A percentile compares a stretch with the other conserved stretches of the same genome.
Evolutionary conservation across 805 yeast species (phyloP).

Genomic region (Ogataea nitratoaversa): DNA sequence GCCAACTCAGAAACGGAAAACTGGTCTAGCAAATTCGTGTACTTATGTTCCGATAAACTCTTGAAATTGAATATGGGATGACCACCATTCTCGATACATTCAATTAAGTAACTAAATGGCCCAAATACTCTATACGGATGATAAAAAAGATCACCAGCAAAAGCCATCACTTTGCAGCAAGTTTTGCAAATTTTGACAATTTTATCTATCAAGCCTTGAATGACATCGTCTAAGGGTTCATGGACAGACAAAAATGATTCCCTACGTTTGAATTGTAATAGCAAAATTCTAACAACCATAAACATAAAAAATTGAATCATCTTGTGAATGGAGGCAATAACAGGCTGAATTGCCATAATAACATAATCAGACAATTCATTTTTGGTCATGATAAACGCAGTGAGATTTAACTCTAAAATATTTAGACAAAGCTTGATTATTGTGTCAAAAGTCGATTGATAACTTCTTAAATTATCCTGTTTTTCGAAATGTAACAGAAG

Average conservation of each 20-base stretch:
- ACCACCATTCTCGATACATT: constrained; percentile 15
- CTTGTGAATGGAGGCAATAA: constrained; percentile 8
- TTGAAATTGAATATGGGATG: constrained; percentile 14
- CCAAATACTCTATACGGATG: constrained; percentile 11
- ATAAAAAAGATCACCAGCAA: constrained; percentile 19
- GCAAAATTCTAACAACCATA: constrained; percentile 9
- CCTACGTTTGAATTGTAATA: constrained; percentile 2
- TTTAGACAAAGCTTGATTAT: not conserved
- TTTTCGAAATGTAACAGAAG: constrained; percentile 19
- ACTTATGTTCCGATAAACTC: constrained; percentile 1
- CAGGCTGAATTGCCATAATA: constrained; percentile 7
- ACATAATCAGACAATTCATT: constrained; percentile 8
- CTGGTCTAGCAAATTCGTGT: constrained; percentile 7
- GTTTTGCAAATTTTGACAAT: constrained; percentile 7
- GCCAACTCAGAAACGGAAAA: constrained; percentile 2
- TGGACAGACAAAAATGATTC: not conserved
- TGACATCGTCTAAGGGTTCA: not conserved
- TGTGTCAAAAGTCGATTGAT: constrained; percentile 4
- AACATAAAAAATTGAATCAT: constrained; percentile 10
- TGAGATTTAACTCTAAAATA: constrained; percentile 5
- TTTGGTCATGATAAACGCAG: constrained; percentile 3
- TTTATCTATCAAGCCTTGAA: not conserved
- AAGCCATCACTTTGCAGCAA: constrained; percentile 10
- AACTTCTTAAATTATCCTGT: constrained; percentile 1
- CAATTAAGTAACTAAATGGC: constrained; percentile 8